Conservation (phyloP, 768 basidiomycete genomes). For the Leccinellum rugosiceps region DNA sequence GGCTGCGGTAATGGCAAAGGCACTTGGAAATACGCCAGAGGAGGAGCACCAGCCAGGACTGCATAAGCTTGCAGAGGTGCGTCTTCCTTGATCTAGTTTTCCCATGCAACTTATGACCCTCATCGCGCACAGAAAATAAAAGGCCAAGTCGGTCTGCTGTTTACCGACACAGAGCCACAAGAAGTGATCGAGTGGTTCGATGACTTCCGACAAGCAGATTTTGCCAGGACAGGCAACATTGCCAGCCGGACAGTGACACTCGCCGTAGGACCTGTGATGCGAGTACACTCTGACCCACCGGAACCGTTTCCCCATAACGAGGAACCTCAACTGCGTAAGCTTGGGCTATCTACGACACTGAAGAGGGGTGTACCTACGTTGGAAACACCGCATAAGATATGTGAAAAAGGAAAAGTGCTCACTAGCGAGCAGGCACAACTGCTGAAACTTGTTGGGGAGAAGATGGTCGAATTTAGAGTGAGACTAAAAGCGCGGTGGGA, state of each 20-base stretch:
- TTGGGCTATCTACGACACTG: constrained; percentile 84
- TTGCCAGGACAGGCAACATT: constrained; percentile 82
- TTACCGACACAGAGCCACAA: constrained; percentile 85
- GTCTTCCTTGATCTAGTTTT: constrained; percentile 30
- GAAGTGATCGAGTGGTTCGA: constrained; percentile 95
- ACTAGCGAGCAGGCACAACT: constrained; percentile 89
- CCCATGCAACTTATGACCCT: constrained; percentile 5
- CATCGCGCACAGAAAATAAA: constrained; percentile 70
- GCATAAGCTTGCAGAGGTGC: constrained; percentile 73
- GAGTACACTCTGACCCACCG: constrained; percentile 71
- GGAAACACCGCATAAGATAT: constrained; percentile 75
- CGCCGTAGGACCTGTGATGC: constrained; percentile 83
- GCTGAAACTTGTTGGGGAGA: constrained; percentile 86
- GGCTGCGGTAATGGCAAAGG: constrained; percentile 92
- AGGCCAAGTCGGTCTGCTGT: constrained; percentile 91
- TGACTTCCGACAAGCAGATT: constrained; percentile 86
- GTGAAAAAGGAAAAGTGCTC: constrained; percentile 75
- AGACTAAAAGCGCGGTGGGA: constrained; percentile 73
- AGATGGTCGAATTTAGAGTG: constrained; percentile 82
- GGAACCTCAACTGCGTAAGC: constrained; percentile 91
- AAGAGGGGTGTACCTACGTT: constrained; percentile 86
- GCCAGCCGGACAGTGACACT: constrained; percentile 74
- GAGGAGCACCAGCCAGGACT: constrained; percentile 82
- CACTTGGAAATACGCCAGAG: constrained; percentile 81
- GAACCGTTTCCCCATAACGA: constrained; percentile 96